Conservation (phyloP, 257 asterid genomes). For the Solanum virginianum region DNA sequence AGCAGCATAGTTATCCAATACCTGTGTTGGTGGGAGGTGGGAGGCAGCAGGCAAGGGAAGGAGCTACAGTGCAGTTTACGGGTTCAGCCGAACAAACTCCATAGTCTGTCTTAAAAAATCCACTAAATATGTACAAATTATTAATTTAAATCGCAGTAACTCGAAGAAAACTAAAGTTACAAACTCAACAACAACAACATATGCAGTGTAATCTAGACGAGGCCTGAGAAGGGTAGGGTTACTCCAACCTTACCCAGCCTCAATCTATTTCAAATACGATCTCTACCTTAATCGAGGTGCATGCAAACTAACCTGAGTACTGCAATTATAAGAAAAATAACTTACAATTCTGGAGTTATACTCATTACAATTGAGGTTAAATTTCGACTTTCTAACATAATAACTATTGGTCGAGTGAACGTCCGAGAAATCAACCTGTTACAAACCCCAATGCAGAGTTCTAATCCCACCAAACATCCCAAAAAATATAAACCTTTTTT, state of each 20-base stretch:
- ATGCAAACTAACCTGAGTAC: background rate
- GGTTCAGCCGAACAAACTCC: background rate
- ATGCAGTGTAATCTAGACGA: rapidly evolving
- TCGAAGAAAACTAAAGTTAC: background rate
- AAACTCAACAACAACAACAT: background rate
- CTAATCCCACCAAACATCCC: background rate
- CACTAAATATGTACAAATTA: background rate
- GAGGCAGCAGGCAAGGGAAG: background rate
- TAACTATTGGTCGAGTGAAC: background rate
- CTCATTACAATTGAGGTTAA: background rate
- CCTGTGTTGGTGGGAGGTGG: background rate
- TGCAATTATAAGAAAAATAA: background rate
- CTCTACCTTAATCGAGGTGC: background rate
- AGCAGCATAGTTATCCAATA: background rate
- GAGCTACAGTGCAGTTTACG: background rate
- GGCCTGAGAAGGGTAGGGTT: too few relatives aligned
- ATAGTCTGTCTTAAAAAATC: background rate
- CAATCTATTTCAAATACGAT: background rate
- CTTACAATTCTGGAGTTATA: background rate
- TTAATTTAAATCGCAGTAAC: background rate
- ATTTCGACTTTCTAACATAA: background rate
- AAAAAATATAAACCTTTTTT: too few relatives aligned
- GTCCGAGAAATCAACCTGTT: too few relatives aligned
- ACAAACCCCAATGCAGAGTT: background rate
- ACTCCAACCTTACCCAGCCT: too few relatives aligned